Percentiles rank a stretch among this genome's conserved stretches.
Conservation (phyloP, 2,329 filamentous ascomycete genomes). For the Trichoderma brevicompactum region DNA sequence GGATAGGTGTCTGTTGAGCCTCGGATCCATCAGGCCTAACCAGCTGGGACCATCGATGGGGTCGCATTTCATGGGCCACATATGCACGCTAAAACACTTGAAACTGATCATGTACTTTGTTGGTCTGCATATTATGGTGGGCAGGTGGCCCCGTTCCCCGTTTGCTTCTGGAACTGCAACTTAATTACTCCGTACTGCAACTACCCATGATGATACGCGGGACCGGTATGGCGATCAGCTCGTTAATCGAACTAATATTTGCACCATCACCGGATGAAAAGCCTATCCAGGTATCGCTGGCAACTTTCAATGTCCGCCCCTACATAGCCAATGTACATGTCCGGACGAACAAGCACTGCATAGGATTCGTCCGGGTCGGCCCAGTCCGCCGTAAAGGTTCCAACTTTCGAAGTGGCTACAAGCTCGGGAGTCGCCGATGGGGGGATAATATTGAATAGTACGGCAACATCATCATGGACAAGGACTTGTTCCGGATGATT, state of each 20-base stretch:
- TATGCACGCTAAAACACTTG: constrained; percentile 4
- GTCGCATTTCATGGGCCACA: not conserved
- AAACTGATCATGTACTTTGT: not conserved
- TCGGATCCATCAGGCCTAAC: not conserved
- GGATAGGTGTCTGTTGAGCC: not conserved
- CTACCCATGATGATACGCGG: not conserved
- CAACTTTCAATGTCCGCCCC: constrained; percentile 35
- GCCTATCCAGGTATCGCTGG: constrained; percentile 37
- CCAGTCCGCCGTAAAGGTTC: constrained; percentile 40
- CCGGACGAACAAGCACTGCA: constrained; percentile 45
- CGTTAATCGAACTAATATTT: not conserved
- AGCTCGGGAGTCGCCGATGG: not conserved
- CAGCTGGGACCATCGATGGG: not conserved
- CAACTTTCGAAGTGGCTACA: not conserved
- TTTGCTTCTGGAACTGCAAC: constrained; percentile 7
- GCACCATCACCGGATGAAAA: constrained; percentile 25
- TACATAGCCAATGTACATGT: constrained; percentile 48
- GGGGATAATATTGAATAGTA: constrained; percentile 23
- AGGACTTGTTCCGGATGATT: constrained; percentile 15
- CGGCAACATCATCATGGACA: constrained; percentile 28
- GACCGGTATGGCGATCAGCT: not conserved
- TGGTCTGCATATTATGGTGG: not conserved
- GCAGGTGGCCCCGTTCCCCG: not conserved
- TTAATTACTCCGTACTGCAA: not conserved
- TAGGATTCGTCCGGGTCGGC: constrained; percentile 36